Base-by-base conservation (phyloP, 805 yeast genomes). In the Ascoidea tarda region DNA sequence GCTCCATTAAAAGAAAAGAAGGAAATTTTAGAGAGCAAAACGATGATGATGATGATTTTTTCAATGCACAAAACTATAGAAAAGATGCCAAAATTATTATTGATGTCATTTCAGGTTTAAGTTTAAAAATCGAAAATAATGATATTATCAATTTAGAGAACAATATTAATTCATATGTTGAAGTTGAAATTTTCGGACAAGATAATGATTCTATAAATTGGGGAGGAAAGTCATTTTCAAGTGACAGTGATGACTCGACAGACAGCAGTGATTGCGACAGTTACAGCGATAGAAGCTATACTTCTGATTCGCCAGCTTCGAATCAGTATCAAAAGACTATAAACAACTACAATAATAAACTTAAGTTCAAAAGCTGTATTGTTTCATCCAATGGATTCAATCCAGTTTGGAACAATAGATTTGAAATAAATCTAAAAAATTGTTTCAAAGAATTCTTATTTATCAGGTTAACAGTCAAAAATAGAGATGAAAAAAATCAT, bases 361-460 rank as follows among this genome's bases (percentile, higher is more conserved):
- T 63, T 1, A 51, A 53, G 4, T 52, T 60, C 1, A 47, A 50
- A n/a, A 63, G 63, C 33, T 66, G 67, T 6, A 47, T 50, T 4
- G 53, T 50, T 21, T n/a, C 56, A 4, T 53, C 78, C 50, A 89
- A 90, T 66, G 97, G 97, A 0, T 87, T 87, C 67, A 88, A 86
- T 61, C 97, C 97, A 0, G 66, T 75, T 5, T 91, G 97, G 97
- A 78, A 82, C 56, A 73, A 75, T 50, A 63, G 62, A 5, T 74
- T 81, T 55, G 56, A 63, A n/a, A 73, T 82, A 2, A 59, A 60
- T 0, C 58, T 71, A 5, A 63, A 66, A 4, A 63, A 73, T 6
- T 63, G 69, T 48, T 54, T 62, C 5, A 66, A 69, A 52, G 73
- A 76, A 5, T 69, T 84, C 46, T 74, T 79, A 2, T 86, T 86